Percentiles rank a stretch among this genome's conserved stretches.
These are phyloP conservation scores for Cercospora brassicicola DNA, from an alignment of 2,329 filamentous ascomycete species.

Conservation along the genomic window DNA sequence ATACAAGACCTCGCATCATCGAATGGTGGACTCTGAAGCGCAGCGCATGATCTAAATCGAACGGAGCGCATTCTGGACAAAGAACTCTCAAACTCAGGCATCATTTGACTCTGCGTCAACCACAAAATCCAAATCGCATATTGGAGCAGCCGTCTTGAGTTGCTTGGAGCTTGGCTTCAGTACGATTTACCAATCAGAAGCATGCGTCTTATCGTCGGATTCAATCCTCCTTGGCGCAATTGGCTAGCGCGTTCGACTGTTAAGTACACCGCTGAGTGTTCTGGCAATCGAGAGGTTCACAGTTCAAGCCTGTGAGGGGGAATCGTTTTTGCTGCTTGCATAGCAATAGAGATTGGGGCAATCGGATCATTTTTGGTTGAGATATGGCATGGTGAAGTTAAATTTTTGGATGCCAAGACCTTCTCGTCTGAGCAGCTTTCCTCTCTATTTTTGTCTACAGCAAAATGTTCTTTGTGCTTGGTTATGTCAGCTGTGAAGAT, in stretches of 20 bases:
- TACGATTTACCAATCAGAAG: not conserved
- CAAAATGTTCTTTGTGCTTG: no score
- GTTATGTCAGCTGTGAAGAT: no score
- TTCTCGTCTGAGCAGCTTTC: no score
- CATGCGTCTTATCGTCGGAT: no score
- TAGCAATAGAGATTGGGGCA: not conserved
- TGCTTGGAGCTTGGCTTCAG: rapidly evolving
- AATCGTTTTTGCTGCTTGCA: not conserved
- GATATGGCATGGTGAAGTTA: not conserved
- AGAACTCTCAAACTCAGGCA: no score
- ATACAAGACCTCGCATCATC: no score
- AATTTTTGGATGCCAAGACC: not conserved
- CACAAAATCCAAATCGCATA: no score
- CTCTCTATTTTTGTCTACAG: no score
- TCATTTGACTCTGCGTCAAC: no score
- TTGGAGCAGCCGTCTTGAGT: not conserved
- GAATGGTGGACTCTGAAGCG: no score
- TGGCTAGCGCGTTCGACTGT: constrained; percentile 3
- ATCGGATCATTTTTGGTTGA: not conserved
- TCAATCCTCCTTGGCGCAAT: not conserved
- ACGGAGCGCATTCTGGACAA: no score
- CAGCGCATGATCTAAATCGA: no score
- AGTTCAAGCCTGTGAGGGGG: not conserved
- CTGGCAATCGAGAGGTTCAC: not conserved
- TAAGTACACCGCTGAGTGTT: not conserved